Evolutionary conservation across 1,284 basidiomycete genomes (phyloP).

Genomic region (Quambalaria eucalypti): DNA sequence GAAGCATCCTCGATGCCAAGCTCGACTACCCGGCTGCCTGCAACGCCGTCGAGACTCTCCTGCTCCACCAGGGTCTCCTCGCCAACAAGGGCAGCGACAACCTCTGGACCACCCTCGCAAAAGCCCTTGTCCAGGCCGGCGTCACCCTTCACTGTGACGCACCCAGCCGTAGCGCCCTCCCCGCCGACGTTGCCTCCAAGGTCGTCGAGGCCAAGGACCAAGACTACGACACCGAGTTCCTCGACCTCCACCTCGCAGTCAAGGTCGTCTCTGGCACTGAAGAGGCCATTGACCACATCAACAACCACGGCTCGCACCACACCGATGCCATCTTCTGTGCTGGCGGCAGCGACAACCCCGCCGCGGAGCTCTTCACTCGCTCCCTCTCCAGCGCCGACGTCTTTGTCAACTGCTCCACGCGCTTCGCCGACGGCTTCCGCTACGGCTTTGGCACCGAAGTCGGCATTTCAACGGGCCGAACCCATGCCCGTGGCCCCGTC

Average conservation of each 20-base stretch:
- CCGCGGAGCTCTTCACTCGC: constrained; percentile 66
- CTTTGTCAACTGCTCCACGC: constrained; percentile 86
- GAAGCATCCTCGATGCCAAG: constrained; percentile 85
- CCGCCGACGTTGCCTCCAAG: constrained; percentile 5
- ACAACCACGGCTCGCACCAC: constrained; percentile 84
- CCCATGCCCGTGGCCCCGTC: constrained; percentile 92
- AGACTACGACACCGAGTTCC: constrained; percentile 79
- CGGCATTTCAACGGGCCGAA: constrained; percentile 90
- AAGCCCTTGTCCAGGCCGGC: constrained; percentile 58
- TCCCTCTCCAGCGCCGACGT: constrained; percentile 86
- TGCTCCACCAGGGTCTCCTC: constrained; percentile 61
- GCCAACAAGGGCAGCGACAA: background rate
- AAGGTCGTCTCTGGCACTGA: constrained; percentile 62
- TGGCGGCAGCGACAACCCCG: constrained; percentile 49
- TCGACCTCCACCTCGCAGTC: constrained; percentile 55
- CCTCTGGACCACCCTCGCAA: constrained; percentile 71
- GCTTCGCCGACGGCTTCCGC: constrained; percentile 93
- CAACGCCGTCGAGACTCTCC: constrained; percentile 82
- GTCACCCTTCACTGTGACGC: constrained; percentile 75
- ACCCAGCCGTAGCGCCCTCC: constrained; percentile 12
- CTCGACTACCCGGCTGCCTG: constrained; percentile 92
- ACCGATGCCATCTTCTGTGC: constrained; percentile 92
- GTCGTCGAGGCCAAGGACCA: constrained; percentile 44
- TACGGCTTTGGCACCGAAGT: constrained; percentile 98
- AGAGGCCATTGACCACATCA: constrained; percentile 78